A percentile compares a stretch with the other conserved stretches of the same genome.
Evolutionary conservation across 352 stramenopile genomes (phyloP).

Genomic region (Phytopythium sindhum): DNA sequence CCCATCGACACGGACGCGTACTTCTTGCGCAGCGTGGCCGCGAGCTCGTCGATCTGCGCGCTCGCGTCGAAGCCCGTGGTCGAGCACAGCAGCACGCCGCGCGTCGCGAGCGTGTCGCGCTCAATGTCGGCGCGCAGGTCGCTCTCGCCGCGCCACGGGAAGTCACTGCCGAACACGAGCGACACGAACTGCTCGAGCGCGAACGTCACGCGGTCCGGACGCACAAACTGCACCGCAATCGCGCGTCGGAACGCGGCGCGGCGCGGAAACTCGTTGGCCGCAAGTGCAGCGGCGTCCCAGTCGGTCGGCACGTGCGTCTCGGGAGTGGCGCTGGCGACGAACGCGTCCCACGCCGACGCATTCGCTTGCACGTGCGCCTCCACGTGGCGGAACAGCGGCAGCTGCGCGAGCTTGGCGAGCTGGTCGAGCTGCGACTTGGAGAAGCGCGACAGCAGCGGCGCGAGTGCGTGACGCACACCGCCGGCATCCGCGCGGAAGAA

Average conservation of each 20-base stretch:
- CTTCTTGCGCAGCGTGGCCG: constrained; percentile 87
- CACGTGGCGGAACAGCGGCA: constrained; percentile 81
- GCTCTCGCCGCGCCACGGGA: constrained; percentile 95
- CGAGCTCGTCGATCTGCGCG: constrained; percentile 95
- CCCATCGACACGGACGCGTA: constrained; percentile 98
- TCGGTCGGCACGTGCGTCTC: constrained; percentile 66
- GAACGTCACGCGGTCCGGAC: constrained; percentile 86
- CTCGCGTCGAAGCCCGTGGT: constrained; percentile 98
- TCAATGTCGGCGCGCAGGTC: constrained; percentile 93
- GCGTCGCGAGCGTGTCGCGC: constrained; percentile 85
- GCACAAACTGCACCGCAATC: constrained; percentile 82
- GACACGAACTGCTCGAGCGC: constrained; percentile 76
- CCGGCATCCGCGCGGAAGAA: constrained; percentile 43
- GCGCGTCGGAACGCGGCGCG: constrained; percentile 78
- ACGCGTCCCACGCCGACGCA: constrained; percentile 64
- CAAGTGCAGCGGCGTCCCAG: constrained; percentile 51
- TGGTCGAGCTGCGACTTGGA: constrained; percentile 74
- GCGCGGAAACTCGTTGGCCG: constrained; percentile 33
- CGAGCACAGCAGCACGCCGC: constrained; percentile 96
- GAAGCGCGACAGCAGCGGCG: constrained; percentile 49
- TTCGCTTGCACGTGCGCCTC: constrained; percentile 65
- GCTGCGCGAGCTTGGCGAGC: constrained; percentile 72
- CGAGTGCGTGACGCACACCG: constrained; percentile 39
- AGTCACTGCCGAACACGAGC: constrained; percentile 86
- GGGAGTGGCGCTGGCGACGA: constrained; percentile 71